Evolutionary conservation across 2,329 filamentous ascomycete genomes (phyloP), one percentile per base, ranked within the genome.

Genomic region (Cadophora sp.): DNA sequence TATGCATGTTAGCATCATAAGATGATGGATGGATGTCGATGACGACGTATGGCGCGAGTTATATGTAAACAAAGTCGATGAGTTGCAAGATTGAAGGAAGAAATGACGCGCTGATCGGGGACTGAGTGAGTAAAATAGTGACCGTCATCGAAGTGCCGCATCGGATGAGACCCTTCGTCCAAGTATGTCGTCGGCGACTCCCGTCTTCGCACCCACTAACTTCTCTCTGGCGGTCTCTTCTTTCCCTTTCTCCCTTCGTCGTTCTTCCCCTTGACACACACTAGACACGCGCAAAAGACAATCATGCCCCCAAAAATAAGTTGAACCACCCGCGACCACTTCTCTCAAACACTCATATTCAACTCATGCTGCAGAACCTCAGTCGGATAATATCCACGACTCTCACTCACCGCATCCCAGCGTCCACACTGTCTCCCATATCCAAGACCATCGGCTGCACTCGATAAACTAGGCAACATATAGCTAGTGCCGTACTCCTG

Each of bases 371-470:
- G 73, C 53, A 76, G 62, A 51, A 75, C 34, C 14, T 70, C 68
- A 9, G 73, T 71, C 6, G 77, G 77, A 53, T 76, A 79, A 65
- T 74, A 78, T 29, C 76, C 76, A 56, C 73, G 75, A 5, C 69
- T 71, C 37, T 74, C 74, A 5, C 62, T 50, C 1, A 73, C 68
- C 5, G 74, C 76, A 51, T 79, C 77, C 74, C 76, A 79, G 14
- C 76, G 67, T n/a, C 77, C 74, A 70, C 77, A 79, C 56, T 74
- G 70, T 51, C 74, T 68, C 12, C 72, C 71, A 31, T 73, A 69
- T 1, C 62, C 66, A 26, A 29, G 8, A 6, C 37, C 14, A 24
- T 29, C 51, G 6, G 43, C n/a, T n/a, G 50, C 27, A 37, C 65
- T 70, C 11, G 67, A 63, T 31, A 76, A 59, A 43, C 73, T 74